Conservation (phyloP, 345 rosid species). For the Eucalyptus brandiana region DNA sequence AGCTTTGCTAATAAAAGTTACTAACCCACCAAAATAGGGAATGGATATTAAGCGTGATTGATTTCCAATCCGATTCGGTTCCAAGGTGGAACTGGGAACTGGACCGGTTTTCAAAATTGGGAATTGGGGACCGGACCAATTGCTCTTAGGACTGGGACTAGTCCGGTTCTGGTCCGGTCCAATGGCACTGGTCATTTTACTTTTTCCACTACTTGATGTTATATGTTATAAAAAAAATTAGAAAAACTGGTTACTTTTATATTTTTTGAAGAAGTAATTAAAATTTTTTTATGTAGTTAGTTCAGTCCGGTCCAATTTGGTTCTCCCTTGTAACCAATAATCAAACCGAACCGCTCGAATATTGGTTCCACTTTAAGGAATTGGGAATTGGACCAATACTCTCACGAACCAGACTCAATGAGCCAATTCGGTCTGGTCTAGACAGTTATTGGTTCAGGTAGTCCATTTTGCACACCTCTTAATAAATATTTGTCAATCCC, state of each 20-base stretch:
- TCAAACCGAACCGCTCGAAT: fast-evolving
- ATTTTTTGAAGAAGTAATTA: too few species aligned
- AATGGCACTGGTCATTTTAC: too few species aligned
- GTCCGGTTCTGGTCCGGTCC: fast-evolving
- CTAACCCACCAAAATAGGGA: background rate
- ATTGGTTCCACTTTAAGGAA: too few species aligned
- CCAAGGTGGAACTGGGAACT: fast-evolving
- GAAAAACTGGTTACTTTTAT: too few species aligned
- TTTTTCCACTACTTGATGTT: fast-evolving
- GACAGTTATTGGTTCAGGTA: fast-evolving
- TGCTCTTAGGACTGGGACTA: fast-evolving
- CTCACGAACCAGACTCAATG: fast-evolving
- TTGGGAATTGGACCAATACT: fast-evolving
- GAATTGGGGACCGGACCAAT: fast-evolving
- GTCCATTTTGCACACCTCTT: fast-evolving
- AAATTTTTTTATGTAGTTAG: too few species aligned
- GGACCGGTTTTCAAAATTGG: fast-evolving
- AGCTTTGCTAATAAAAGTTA: background rate
- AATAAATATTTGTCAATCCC: fast-evolving
- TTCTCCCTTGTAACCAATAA: fast-evolving
- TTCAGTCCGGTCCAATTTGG: fast-evolving
- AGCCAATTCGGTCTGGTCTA: fast-evolving
- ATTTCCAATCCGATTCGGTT: fast-evolving
- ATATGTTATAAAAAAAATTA: too few species aligned
- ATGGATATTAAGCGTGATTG: background rate